These are phyloP conservation scores for Trypanosoma cruzi DNA, from an alignment of 208 protist species.

Conservation along the genomic window DNA sequence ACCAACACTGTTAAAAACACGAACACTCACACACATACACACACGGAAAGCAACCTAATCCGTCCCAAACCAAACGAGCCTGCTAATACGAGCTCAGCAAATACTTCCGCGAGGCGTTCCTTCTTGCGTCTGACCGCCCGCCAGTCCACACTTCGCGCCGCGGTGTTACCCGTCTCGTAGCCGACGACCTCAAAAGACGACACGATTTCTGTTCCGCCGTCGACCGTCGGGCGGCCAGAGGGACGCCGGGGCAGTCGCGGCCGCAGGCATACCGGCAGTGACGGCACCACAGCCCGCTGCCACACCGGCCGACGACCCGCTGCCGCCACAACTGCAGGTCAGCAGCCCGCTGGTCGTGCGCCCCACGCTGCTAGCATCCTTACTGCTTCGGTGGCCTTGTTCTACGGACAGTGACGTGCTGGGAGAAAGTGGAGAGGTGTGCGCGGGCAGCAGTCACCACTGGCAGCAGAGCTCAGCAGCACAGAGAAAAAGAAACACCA, in stretches of 20 bases:
- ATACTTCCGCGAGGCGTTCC: constrained; percentile 33
- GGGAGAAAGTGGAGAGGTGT: background rate
- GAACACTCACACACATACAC: no score
- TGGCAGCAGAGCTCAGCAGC: background rate
- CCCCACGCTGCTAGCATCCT: background rate
- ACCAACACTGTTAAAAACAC: no score
- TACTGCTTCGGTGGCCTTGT: no score
- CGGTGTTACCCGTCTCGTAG: background rate
- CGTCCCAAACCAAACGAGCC: constrained; percentile 67
- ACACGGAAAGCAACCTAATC: background rate
- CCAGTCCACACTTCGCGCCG: constrained; percentile 35
- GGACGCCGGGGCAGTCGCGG: no score
- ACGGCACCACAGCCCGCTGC: background rate
- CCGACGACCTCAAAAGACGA: constrained; percentile 55
- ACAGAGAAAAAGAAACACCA: background rate
- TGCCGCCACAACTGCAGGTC: no score
- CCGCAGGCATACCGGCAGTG: no score
- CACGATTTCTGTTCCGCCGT: constrained; percentile 33
- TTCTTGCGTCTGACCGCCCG: constrained; percentile 29
- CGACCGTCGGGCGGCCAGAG: no score
- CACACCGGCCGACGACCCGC: no score
- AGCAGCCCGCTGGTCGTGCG: background rate
- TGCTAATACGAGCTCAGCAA: constrained; percentile 26
- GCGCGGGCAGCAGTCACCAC: background rate
- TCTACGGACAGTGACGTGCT: no score